These are phyloP conservation scores for Fusarium buxicola DNA, from an alignment of 2,329 filamentous ascomycete genomes.

Conservation along the genomic window DNA sequence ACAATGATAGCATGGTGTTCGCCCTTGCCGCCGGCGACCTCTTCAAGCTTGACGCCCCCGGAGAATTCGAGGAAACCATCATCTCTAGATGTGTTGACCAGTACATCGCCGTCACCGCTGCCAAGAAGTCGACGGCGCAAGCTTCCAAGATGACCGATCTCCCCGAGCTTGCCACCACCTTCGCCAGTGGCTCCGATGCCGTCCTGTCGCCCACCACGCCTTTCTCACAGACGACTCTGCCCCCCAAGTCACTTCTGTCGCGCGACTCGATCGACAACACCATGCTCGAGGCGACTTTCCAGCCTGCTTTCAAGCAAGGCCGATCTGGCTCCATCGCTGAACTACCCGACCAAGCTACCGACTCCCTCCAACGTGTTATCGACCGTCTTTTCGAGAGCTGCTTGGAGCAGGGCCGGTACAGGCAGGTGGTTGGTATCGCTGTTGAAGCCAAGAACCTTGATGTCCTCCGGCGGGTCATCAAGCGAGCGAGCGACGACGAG, in stretches of 20 bases:
- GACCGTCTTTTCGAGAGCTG: conserved; percentile 93
- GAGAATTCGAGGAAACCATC: conserved; percentile 99
- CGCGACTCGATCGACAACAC: conserved; percentile 77
- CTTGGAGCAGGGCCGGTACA: conserved; percentile 85
- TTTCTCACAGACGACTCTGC: conserved; percentile 92
- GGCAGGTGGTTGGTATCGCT: conserved; percentile 96
- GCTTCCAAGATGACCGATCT: conserved; percentile 61
- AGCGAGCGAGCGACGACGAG: conserved; percentile 88
- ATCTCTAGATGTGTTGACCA: conserved; percentile 98
- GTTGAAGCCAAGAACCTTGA: conserved; percentile 94
- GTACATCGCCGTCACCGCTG: conserved; percentile 82
- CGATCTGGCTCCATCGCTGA: conserved; percentile 72
- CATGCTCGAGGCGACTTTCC: conserved; percentile 69
- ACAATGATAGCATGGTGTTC: conserved; percentile 99
- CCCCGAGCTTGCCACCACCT: conserved; percentile 83
- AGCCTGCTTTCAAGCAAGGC: conserved; percentile 64
- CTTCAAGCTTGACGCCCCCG: conserved; percentile 89
- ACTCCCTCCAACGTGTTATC: conserved; percentile 85
- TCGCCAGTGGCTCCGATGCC: conserved; percentile 76
- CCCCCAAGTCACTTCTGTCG: conserved; percentile 94
- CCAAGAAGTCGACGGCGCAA: conserved; percentile 61
- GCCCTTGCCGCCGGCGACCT: conserved; percentile 93
- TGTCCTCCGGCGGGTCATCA: conserved; percentile 86
- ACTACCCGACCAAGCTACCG: conserved; percentile 75
- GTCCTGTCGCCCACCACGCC: conserved; percentile 91